These are phyloP conservation scores for Arxiozyma heterogenica DNA, from an alignment of 1,139 yeast species.

Conservation along the genomic window DNA sequence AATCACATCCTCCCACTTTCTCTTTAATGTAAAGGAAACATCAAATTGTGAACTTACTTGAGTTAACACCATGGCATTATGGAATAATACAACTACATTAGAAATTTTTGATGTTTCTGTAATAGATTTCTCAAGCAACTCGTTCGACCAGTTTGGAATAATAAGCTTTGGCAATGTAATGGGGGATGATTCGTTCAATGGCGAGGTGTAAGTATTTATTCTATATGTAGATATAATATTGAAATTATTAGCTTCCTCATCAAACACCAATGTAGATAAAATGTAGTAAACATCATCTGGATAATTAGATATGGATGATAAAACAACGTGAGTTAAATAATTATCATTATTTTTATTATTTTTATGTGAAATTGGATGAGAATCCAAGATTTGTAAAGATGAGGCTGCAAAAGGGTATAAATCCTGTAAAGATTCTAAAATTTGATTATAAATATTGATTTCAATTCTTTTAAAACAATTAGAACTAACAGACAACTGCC, in stretches of 20 bases:
- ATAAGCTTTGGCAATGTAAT: slow-evolving; percentile 40
- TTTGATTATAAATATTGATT: slow-evolving; percentile 29
- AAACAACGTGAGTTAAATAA: slow-evolving; percentile 39
- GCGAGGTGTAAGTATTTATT: slow-evolving; percentile 35
- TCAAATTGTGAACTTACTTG: slow-evolving; percentile 49
- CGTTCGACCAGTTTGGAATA: slow-evolving; percentile 39
- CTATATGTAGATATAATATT: slow-evolving; percentile 55
- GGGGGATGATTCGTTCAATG: slow-evolving; percentile 13
- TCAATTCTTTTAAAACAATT: slow-evolving; percentile 34
- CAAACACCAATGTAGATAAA: slow-evolving; percentile 42
- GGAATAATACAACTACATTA: slow-evolving; percentile 56
- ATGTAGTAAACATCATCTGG: slow-evolving; percentile 35
- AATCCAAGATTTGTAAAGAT: slow-evolving; percentile 45
- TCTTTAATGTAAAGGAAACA: slow-evolving; percentile 34
- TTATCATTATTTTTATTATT: slow-evolving; percentile 15
- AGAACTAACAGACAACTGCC: slow-evolving; percentile 42
- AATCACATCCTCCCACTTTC: slow-evolving; percentile 74
- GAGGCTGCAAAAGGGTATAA: slow-evolving; percentile 37
- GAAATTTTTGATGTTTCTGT: slow-evolving; percentile 35
- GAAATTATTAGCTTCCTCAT: slow-evolving; percentile 45
- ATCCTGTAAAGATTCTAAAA: slow-evolving; percentile 35
- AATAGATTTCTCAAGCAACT: background rate
- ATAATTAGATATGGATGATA: slow-evolving; percentile 34
- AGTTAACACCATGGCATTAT: slow-evolving; percentile 53
- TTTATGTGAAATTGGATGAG: slow-evolving; percentile 31